Conservation (phyloP, 306 rosid species). For the Vigna trinervia region DNA sequence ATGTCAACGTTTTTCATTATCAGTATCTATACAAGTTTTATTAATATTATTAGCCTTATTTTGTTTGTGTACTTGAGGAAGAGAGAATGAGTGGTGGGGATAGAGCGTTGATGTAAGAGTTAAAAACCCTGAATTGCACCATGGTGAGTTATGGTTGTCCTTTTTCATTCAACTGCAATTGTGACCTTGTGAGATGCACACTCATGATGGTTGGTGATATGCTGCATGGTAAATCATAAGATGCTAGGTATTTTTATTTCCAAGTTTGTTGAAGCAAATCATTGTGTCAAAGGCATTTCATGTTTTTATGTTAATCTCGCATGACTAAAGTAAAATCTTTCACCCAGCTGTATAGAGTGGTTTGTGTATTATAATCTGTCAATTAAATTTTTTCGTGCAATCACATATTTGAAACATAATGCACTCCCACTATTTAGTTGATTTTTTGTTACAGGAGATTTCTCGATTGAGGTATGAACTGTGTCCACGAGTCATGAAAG, state of each 20-base stretch:
- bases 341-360: no score
- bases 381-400: not conserved
- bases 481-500: slow-evolving; percentile 78
- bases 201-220: slow-evolving; percentile 3
- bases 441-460: slow-evolving; percentile 62
- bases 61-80: not conserved
- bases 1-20: no score
- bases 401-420: slow-evolving; percentile 10
- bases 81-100: slow-evolving; percentile 10
- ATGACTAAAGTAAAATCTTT: slow-evolving; percentile 9
- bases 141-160: slow-evolving; percentile 15
- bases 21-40: no score
- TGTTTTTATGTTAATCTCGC: slow-evolving; percentile 32
- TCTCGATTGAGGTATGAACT: slow-evolving; percentile 71
- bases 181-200: not conserved
- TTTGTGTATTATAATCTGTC: slow-evolving; percentile 13
- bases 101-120: slow-evolving; percentile 18
- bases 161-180: not conserved
- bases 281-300: not conserved
- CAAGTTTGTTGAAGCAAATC: slow-evolving; percentile 17
- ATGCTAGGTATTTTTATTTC: slow-evolving; percentile 25
- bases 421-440: slow-evolving; percentile 8
- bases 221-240: slow-evolving; percentile 26
- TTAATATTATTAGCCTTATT: no score
- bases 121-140: slow-evolving; percentile 18